Percentiles rank a stretch among this genome's conserved stretches.
Evolutionary conservation across 2,329 filamentous ascomycete genomes (phyloP).

Genomic region (Chaetomium sp.): DNA sequence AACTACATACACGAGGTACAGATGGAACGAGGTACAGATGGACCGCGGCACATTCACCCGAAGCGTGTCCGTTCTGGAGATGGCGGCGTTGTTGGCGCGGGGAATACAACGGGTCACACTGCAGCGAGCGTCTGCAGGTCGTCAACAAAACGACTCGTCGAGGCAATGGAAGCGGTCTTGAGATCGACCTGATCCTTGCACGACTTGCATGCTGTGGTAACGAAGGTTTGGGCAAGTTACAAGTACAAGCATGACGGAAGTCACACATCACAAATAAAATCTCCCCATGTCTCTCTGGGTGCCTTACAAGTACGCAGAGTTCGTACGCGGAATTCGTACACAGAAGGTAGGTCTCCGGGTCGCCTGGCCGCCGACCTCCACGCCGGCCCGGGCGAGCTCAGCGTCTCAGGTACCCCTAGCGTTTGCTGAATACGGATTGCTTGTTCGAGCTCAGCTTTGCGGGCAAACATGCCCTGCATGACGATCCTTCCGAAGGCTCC

Average conservation of each 20-base stretch:
- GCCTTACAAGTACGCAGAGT: not conserved
- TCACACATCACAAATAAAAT: not conserved
- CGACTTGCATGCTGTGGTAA: not conserved
- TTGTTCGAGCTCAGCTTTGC: not conserved
- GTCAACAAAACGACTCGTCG: not conserved
- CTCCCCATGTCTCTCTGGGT: not conserved
- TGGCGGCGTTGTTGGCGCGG: not conserved
- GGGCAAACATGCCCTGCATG: conserved; percentile 2
- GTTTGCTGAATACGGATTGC: not conserved
- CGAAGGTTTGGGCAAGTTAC: not conserved
- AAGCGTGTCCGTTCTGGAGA: not conserved
- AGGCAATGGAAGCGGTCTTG: not conserved
- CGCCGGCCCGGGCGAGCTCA: not conserved
- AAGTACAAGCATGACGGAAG: too few relatives aligned
- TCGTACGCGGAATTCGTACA: too few relatives aligned
- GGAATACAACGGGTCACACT: conserved; percentile 10
- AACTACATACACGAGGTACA: too few relatives aligned
- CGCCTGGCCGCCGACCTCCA: conserved; percentile 9
- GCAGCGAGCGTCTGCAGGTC: conserved; percentile 11
- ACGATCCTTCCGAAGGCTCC: not conserved
- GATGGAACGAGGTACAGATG: too few relatives aligned
- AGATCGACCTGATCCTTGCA: conserved; percentile 22
- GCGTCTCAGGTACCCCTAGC: not conserved
- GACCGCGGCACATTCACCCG: conserved; percentile 2
- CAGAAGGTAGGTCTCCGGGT: conserved; percentile 3